Evolutionary conservation across 805 yeast species (phyloP), one percentile per base, ranked within the genome.

Genomic region (Candida succiphila): DNA sequence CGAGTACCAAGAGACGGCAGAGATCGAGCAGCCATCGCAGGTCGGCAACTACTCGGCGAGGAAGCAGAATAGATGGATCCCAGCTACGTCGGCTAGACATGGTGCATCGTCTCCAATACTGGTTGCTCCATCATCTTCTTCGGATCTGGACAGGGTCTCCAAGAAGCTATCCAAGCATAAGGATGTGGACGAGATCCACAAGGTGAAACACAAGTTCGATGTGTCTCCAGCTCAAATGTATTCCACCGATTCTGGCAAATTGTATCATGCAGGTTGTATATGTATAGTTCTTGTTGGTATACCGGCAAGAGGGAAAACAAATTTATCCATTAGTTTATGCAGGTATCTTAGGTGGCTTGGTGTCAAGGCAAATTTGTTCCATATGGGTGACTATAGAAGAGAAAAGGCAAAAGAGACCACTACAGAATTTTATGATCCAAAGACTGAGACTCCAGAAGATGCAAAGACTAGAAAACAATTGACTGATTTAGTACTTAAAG

Each of bases 301-400:
- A 38, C 97, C 98, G 2, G 97, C 96, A 1, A 69, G 97, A 31
- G 96, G 97, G 2, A 92, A 92, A 54, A 92, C 98, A 2, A 86
- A 87, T 52, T 65, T 89, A 32, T 81, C 96, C 5, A 96, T 89
- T 26, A 79, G 95, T 12, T 67, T 92, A 42, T 86, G 96, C 4
- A 71, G 98, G 37, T 92, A 88, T 55, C 65, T 94, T 44, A 71
- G 96, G 47, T 92, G 98, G 98, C 64, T 92, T 29, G 98, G 98
- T 5, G 97, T 92, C 16, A 79, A 83, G 49, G 79, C 96, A 2
- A 88, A 86, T 46, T 75, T 86, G 20, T 89, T 85, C 61, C 97
- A 89, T 57, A 71, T 88, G 39, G 92, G 96, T 17, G 94, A 92
- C 54, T 89, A 88, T 51, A 71, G 96, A 47, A 70, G 96, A 41